Evolutionary conservation across 441 rosid genomes (phyloP), one percentile per base, ranked within the genome.

Genomic region (Lepidium campestre): DNA sequence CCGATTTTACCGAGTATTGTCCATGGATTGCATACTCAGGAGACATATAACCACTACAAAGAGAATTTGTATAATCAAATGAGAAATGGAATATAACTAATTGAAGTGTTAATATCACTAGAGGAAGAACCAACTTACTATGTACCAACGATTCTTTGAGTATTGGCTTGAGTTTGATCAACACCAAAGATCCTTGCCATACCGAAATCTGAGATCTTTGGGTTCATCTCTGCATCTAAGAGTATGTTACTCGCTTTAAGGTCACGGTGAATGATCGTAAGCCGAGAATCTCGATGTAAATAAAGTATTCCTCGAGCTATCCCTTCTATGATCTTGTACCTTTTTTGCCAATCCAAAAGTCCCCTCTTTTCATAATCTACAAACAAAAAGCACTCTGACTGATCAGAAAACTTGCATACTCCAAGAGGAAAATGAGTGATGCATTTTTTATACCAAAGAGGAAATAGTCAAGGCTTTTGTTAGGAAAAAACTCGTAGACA

Each of bases 131-230:
- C 19, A 15, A 75, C 86, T 79, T 79, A 85, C 85, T 70, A 67
- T 60, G 84, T 82, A 10, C 89, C 85, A 23, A 73, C 79, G 1
- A 78, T 63, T 53, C 66, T 78, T 13, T 18, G 31, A 4, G 83
- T 79, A 47, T 31, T 77, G 35, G 66, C 81, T 66, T 66, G 75
- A 23, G 39, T 80, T 74, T 83, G 85, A 32, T 80, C 82, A 27
- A 60, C 73, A 11, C 78, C 66, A 25, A 82, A 65, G 32, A 85
- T 58, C 70, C 79, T 82, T 6, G 84, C 87, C 75, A 72, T 78
- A 11, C 87, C 85, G 1, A 85, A 81, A 62, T 85, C 87, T 7
- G 84, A 74, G 37, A 85, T 78, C 67, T 85, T 85, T 0, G 83
- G 83, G 27, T 77, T 75, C 84, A 85, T 74, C 17, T 85, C 77